phyloP scores from a whole-genome alignment of 106 monocot genomes.

The Posidonia australis region DNA sequence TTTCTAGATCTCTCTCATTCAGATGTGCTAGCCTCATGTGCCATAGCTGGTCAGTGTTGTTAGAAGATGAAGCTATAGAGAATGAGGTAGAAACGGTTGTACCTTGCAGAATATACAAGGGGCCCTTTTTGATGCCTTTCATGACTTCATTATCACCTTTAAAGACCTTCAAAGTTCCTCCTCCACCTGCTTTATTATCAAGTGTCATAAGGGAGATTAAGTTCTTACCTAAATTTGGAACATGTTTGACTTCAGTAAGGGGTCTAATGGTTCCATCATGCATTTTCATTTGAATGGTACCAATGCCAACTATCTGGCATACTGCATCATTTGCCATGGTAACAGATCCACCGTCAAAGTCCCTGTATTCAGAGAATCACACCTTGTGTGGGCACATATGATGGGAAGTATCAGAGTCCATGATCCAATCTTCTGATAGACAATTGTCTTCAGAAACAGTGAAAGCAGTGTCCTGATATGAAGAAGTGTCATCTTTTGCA shows the following conservation, averaged over 20 bases:
- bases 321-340: slow-evolving; percentile 7
- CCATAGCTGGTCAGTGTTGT: not conserved
- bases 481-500: too few species aligned
- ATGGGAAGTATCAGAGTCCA: not conserved
- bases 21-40: not conserved
- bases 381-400: slow-evolving; percentile 10
- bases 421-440: slow-evolving; percentile 3
- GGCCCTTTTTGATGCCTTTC: not conserved
- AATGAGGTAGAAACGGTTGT: not conserved
- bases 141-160: slow-evolving; percentile 2
- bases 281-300: slow-evolving; percentile 7
- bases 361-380: not conserved
- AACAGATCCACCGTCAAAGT: not conserved
- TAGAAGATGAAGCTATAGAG: too few species aligned
- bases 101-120: not conserved
- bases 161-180: not conserved
- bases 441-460: too few species aligned
- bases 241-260: not conserved
- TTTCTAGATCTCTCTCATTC: not conserved
- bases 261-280: slow-evolving; percentile 1
- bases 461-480: too few species aligned
- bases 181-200: too few species aligned
- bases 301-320: not conserved
- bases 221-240: not conserved
- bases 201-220: not conserved